Base-by-base conservation (phyloP, 768 basidiomycete species). In the Suillus placidus region DNA sequence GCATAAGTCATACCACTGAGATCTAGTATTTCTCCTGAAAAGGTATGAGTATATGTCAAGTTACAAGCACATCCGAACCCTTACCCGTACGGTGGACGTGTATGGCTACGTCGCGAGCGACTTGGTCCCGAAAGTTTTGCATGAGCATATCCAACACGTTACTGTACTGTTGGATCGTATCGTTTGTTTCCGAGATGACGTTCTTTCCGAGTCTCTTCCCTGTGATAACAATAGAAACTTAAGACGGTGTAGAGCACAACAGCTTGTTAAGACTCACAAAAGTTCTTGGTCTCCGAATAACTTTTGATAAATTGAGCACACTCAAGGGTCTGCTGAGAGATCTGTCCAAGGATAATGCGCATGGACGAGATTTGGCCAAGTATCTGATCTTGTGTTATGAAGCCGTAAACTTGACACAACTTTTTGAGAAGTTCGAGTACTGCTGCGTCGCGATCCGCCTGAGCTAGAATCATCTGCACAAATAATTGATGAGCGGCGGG, bases 71-170 rank as follows among this genome's bases (percentile, higher is more conserved):
- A 9, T 26, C 20, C 26, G 10, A 30, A 55, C 18, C 20, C 62
- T 63, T 54, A 63, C 62, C 62, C 6, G 51, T 40, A 26, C 63
- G 63, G 26, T 26, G 26, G 26, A 26, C 26, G 26, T 26, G 26
- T 26, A 26, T 26, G 26, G 26, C 49, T n/a, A 64, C 54, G 35
- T 55, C 51, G 23, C 63, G 54, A 32, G 42, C 35, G 16, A 40
- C 54, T 7, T 38, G 34, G 30, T 64, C 63, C n/a, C 63, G 34
- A 37, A 56, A 64, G 8, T 56, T 30, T 26, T 64, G 63, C 63
- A 64, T 64, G n/a, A 56, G n/a, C 4, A 26, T 26, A 26, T 26
- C 26, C 26, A 26, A 26, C 26, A 26, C 26, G 2, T 26, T 2
- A 26, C 26, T 26, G 26, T 26, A 26, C 26, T 26, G 26, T 26